Conservation (phyloP, 805 yeast genomes). For the Kodamaea laetipori region DNA sequence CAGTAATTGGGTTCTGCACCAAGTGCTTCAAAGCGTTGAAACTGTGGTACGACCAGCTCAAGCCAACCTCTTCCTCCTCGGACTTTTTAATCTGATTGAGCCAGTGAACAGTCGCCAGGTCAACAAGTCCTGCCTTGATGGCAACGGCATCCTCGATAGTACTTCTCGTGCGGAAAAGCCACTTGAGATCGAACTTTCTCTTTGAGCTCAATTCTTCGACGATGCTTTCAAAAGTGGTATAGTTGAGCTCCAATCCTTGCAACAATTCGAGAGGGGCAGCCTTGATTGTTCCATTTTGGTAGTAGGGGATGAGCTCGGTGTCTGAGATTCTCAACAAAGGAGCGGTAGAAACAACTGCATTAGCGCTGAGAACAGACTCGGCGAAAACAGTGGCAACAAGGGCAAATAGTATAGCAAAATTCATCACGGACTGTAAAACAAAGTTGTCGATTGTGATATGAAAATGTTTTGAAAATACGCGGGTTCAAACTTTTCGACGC, state of each 20-base stretch:
- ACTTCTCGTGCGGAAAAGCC: constrained; percentile 3
- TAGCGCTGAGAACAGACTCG: background rate
- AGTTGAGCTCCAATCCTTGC: constrained; percentile 2
- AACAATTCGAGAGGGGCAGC: constrained; percentile 7
- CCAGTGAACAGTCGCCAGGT: constrained; percentile 9
- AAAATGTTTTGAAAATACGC: constrained; percentile 6
- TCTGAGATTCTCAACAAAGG: constrained; percentile 10
- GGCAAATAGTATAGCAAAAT: constrained; percentile 6
- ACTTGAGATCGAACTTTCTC: constrained; percentile 4
- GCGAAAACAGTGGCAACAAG: constrained; percentile 1
- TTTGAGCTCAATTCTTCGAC: constrained; percentile 4
- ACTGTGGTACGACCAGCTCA: background rate
- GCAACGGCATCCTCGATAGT: constrained; percentile 6
- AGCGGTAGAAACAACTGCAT: background rate
- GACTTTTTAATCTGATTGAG: background rate
- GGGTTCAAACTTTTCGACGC: background rate
- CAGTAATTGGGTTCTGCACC: constrained; percentile 7
- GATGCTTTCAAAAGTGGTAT: background rate
- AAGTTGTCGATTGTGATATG: background rate
- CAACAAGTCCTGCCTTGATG: constrained; percentile 7
- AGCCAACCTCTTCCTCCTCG: background rate
- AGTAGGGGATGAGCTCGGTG: constrained; percentile 4
- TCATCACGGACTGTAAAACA: background rate
- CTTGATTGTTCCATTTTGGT: constrained; percentile 1
- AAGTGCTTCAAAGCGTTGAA: constrained; percentile 1